These are phyloP conservation scores for Citrus unshiu DNA, from an alignment of 345 rosid genomes.

Conservation along the genomic window DNA sequence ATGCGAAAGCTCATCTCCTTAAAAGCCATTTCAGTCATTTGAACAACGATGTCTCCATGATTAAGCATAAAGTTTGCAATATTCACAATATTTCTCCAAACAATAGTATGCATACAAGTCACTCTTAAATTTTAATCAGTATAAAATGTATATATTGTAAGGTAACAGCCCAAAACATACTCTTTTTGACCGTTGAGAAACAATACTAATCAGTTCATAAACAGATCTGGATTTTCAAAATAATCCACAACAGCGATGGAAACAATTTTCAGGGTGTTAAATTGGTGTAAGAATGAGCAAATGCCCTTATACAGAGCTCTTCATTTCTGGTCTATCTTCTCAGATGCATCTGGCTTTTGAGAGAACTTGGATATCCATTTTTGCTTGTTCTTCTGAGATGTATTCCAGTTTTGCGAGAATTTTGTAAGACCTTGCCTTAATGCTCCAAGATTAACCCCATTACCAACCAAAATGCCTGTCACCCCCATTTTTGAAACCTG, in stretches of 20 bases:
- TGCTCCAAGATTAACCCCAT: slow-evolving; percentile 78
- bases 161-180: background rate
- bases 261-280: background rate
- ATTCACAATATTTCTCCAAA: background rate
- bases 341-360: slow-evolving; percentile 44
- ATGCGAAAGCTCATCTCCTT: too few relatives aligned
- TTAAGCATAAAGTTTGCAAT: background rate
- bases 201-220: background rate
- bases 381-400: slow-evolving; percentile 59
- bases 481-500: slow-evolving; percentile 88
- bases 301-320: background rate
- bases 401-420: slow-evolving; percentile 46
- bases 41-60: background rate
- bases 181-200: background rate
- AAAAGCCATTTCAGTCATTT: background rate
- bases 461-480: slow-evolving; percentile 53
- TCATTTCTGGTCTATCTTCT: slow-evolving; percentile 30
- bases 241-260: background rate
- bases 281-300: background rate
- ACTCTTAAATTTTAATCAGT: background rate
- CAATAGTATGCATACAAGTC: background rate
- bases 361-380: slow-evolving; percentile 59
- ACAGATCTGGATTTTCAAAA: background rate
- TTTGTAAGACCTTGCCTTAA: slow-evolving; percentile 68
- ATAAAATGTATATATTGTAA: background rate